Conservation (phyloP, 2,329 filamentous ascomycete species). For the Huntiella decipiens region DNA sequence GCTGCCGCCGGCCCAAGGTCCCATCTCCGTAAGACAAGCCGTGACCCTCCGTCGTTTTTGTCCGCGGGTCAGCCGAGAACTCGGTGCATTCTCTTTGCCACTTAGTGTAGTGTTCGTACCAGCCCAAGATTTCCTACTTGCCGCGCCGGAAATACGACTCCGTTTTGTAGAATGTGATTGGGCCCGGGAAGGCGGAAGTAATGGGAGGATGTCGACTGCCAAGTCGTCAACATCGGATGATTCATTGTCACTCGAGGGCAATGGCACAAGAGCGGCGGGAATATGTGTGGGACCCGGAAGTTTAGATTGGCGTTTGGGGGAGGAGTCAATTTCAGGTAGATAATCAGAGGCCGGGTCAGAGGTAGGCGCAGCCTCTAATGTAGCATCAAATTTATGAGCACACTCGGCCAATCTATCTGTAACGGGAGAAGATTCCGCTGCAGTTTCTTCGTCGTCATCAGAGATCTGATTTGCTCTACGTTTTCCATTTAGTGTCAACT, state of each 20-base stretch:
- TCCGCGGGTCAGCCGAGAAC: background rate
- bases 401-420: background rate
- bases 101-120: background rate
- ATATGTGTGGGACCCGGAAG: background rate
- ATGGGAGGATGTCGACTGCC: no score
- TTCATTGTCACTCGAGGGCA: no score
- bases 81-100: background rate
- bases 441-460: background rate
- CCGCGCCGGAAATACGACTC: no score
- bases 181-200: background rate
- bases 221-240: no score
- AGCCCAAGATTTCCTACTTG: background rate
- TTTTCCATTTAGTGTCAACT: background rate
- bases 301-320: background rate
- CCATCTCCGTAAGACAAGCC: background rate
- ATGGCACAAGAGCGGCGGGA: background rate
- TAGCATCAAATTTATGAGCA: background rate
- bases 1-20: slow-evolving; percentile 4
- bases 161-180: background rate
- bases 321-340: background rate
- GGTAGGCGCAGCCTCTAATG: no score
- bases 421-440: no score
- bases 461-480: slow-evolving; percentile 1
- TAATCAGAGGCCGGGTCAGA: background rate
- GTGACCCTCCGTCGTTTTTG: background rate